Evolutionary conservation across 148 eudicot genomes (phyloP).

Genomic region (Nepenthes mirabilis): DNA sequence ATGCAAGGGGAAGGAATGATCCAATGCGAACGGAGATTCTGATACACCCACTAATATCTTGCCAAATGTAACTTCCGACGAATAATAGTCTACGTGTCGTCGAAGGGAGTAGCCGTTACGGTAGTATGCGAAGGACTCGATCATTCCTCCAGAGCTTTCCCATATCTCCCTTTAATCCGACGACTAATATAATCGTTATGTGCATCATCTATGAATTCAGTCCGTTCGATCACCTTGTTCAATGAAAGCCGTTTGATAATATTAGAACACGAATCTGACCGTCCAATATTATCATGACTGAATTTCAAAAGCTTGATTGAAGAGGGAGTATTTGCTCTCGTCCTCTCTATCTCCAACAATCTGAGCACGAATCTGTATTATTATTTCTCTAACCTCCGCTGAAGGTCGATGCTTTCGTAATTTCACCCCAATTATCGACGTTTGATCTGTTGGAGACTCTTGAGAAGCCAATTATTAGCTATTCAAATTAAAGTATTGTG

Average conservation of each 20-base stretch:
- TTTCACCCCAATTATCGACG: background rate
- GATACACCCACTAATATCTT: too few relatives aligned
- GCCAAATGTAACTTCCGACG: too few relatives aligned
- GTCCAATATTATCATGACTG: conserved; percentile 1
- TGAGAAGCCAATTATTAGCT: background rate
- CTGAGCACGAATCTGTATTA: background rate
- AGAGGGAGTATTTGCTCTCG: background rate
- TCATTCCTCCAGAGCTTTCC: too few relatives aligned
- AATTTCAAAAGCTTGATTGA: conserved; percentile 1
- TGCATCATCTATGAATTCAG: background rate
- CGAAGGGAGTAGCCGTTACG: too few relatives aligned
- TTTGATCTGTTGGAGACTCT: background rate
- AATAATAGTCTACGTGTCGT: too few relatives aligned
- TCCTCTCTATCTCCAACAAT: background rate
- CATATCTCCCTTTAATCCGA: conserved; percentile 1
- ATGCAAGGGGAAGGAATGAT: too few relatives aligned
- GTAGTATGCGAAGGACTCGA: too few relatives aligned
- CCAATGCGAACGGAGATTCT: too few relatives aligned
- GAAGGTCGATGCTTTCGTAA: background rate
- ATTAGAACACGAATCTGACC: background rate
- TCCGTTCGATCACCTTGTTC: background rate
- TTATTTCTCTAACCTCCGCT: background rate
- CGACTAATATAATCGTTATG: background rate
- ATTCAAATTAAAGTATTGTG: background rate
- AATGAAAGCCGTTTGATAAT: background rate